Evolutionary conservation across 225 moss, liverwort and hornwort genomes (phyloP).

Genomic region (Bryoerythrophyllum caledonicum): DNA sequence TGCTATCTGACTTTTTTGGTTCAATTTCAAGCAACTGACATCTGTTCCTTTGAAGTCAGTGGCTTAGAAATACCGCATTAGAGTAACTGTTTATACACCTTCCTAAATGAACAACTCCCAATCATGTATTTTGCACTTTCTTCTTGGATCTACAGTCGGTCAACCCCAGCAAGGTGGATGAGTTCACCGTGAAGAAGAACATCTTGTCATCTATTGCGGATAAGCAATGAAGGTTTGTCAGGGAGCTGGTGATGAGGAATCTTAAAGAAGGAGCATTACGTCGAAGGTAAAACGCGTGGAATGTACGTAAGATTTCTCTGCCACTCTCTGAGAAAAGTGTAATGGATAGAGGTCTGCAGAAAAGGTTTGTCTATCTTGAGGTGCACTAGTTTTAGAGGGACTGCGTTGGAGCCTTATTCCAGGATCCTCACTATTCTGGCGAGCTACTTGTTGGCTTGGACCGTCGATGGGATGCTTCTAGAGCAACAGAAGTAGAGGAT

Average conservation of each 20-base stretch:
- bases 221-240: constrained; percentile 59
- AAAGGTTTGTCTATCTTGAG: constrained; percentile 12
- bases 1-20: not conserved
- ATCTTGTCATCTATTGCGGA: constrained; percentile 74
- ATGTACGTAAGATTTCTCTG: constrained; percentile 11
- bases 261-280: constrained; percentile 17
- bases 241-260: constrained; percentile 60
- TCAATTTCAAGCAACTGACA: not conserved
- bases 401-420: constrained; percentile 5
- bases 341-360: constrained; percentile 17
- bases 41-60: not conserved
- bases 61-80: not conserved
- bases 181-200: constrained; percentile 84
- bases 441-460: constrained; percentile 22
- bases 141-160: constrained; percentile 68
- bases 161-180: constrained; percentile 91
- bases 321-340: constrained; percentile 34
- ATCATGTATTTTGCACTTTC: not conserved
- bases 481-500: not conserved
- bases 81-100: not conserved
- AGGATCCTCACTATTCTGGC: constrained; percentile 5
- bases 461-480: not conserved
- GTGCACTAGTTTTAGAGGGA: constrained; percentile 9
- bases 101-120: not conserved
- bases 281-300: constrained; percentile 8